Evolutionary conservation across 1,284 basidiomycete genomes (phyloP).

Genomic region (Hemileia vastatrix): DNA sequence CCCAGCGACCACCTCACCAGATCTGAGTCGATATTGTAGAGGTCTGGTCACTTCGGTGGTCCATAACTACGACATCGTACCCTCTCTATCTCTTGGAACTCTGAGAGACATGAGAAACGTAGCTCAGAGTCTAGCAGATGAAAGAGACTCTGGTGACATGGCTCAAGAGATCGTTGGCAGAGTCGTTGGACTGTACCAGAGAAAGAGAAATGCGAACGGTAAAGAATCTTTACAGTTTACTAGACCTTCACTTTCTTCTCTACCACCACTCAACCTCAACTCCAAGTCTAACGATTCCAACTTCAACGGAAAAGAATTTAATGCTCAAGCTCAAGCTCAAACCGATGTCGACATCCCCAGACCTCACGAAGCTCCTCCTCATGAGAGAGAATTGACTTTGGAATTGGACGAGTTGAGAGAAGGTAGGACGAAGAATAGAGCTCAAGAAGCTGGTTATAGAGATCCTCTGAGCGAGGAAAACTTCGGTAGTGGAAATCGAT

Average conservation of each 20-base stretch:
- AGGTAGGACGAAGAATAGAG: conserved; percentile 32
- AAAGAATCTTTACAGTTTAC: conserved; percentile 24
- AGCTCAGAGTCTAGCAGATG: conserved; percentile 46
- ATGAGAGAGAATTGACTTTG: conserved; percentile 28
- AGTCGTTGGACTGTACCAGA: conserved; percentile 41
- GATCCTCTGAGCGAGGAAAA: conserved; percentile 31
- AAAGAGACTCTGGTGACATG: conserved; percentile 40
- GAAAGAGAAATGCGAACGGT: conserved; percentile 28
- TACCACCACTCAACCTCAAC: conserved; percentile 16
- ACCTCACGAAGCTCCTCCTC: conserved; percentile 27
- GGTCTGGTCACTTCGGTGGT: conserved; percentile 49
- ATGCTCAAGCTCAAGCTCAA: too few relatives aligned
- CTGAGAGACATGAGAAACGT: conserved; percentile 50
- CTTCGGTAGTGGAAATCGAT: conserved; percentile 21
- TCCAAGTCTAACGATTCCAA: conserved; percentile 2
- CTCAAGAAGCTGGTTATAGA: conserved; percentile 28
- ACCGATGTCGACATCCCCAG: conserved; percentile 12
- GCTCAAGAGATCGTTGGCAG: conserved; percentile 50
- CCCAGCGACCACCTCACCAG: conserved; percentile 47
- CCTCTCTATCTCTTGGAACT: conserved; percentile 47
- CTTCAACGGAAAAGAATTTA: neutral
- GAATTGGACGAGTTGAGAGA: conserved; percentile 29
- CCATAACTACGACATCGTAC: conserved; percentile 46
- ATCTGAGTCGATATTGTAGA: conserved; percentile 46
- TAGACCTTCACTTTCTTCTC: neutral